phyloP scores from a whole-genome alignment of 495 filamentous ascomycete genomes.

The Aspergillus cavernicola region DNA sequence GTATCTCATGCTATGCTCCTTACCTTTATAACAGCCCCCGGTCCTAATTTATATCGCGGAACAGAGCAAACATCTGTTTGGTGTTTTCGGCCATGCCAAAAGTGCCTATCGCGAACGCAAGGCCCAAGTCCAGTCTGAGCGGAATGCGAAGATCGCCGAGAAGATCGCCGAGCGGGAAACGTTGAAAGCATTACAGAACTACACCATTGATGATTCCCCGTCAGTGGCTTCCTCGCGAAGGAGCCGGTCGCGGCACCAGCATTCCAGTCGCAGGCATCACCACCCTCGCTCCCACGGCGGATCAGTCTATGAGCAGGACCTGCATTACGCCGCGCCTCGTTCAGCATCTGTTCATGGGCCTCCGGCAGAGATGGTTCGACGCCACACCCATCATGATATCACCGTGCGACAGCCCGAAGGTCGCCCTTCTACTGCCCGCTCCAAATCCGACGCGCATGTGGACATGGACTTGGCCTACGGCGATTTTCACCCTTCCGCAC shows the following conservation, averaged over 20 bases:
- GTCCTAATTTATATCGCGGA: conserved; percentile 22
- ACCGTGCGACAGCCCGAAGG: conserved; percentile 21
- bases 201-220: conserved; percentile 49
- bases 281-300: conserved; percentile 14
- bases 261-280: conserved; percentile 29
- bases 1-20: conserved; percentile 25
- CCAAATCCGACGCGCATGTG: conserved; percentile 55
- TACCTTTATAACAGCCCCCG: background rate
- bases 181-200: conserved; percentile 42
- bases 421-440: conserved; percentile 31
- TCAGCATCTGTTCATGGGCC: conserved; percentile 20
- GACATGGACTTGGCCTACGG: conserved; percentile 92
- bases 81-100: conserved; percentile 84
- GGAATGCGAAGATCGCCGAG: conserved; percentile 53
- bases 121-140: conserved; percentile 66
- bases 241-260: conserved; percentile 36
- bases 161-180: conserved; percentile 53
- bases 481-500: conserved; percentile 37
- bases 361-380: conserved; percentile 36
- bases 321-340: conserved; percentile 21
- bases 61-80: conserved; percentile 83
- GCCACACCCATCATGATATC: conserved; percentile 45
- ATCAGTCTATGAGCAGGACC: conserved; percentile 35
- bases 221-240: conserved; percentile 43
- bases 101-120: conserved; percentile 81